Percentiles rank a stretch among this genome's conserved stretches.
Evolutionary conservation across 2,329 filamentous ascomycete genomes (phyloP).

Genomic region (Fusarium cyanostomum): DNA sequence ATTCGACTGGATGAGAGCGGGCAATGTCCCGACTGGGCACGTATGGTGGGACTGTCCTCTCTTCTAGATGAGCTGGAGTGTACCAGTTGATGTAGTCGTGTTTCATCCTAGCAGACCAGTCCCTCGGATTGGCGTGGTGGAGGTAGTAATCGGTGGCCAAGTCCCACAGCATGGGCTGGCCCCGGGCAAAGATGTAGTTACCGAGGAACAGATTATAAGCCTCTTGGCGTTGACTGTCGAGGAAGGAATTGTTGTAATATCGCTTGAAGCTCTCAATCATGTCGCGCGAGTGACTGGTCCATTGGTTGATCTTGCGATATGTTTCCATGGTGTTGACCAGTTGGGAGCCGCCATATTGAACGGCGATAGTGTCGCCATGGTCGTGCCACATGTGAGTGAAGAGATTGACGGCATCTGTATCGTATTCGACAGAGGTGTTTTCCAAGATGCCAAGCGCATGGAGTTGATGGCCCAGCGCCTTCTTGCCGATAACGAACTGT

Average conservation of each 20-base stretch:
- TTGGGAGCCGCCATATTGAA: slow-evolving; percentile 97
- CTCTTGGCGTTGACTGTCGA: slow-evolving; percentile 97
- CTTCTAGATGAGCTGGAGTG: slow-evolving; percentile 75
- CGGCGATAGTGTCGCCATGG: slow-evolving; percentile 96
- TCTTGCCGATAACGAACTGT: slow-evolving; percentile 96
- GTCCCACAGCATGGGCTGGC: slow-evolving; percentile 97
- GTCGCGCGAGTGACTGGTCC: slow-evolving; percentile 95
- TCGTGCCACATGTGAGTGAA: slow-evolving; percentile 99
- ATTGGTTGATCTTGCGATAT: slow-evolving; percentile 98
- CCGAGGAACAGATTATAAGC: slow-evolving; percentile 97
- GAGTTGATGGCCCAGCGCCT: slow-evolving; percentile 89
- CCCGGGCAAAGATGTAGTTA: slow-evolving; percentile 89
- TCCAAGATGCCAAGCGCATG: slow-evolving; percentile 90
- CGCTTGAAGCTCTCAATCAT: slow-evolving; percentile 99
- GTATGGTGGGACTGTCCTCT: slow-evolving; percentile 64
- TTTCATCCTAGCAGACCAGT: slow-evolving; percentile 69
- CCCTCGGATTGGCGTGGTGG: slow-evolving; percentile 85
- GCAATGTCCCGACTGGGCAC: slow-evolving; percentile 50
- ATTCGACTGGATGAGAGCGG: slow-evolving; percentile 59
- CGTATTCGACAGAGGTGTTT: slow-evolving; percentile 83
- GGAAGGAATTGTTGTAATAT: slow-evolving; percentile 98
- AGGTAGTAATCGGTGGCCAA: slow-evolving; percentile 94
- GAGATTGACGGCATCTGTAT: slow-evolving; percentile 93
- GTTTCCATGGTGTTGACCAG: slow-evolving; percentile 99
- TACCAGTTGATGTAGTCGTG: slow-evolving; percentile 92